These are phyloP conservation scores for Verticillium tricorpus DNA, from an alignment of 2,329 filamentous ascomycete species.

Conservation along the genomic window DNA sequence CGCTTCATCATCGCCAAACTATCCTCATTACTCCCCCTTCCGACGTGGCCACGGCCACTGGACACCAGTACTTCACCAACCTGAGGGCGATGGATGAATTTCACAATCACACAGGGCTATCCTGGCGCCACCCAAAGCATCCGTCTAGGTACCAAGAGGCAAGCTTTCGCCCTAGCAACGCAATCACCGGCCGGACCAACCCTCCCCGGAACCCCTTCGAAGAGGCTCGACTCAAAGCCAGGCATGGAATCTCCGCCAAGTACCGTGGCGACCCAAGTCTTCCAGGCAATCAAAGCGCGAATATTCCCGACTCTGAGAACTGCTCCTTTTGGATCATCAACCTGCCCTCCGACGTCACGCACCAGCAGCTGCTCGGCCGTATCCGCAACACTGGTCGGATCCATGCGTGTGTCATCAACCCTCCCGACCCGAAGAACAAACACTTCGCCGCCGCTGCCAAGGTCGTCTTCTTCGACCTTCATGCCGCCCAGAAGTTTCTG, in stretches of 20 bases:
- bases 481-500: conserved; percentile 30
- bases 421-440: conserved; percentile 30
- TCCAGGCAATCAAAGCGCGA: conserved; percentile 31
- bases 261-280: conserved; percentile 34
- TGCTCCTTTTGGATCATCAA: conserved; percentile 50
- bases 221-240: conserved; percentile 3
- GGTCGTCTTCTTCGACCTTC: conserved; percentile 42
- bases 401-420: conserved; percentile 48
- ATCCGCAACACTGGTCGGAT: conserved; percentile 45
- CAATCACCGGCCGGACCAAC: neutral
- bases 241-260: conserved; percentile 22
- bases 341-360: conserved; percentile 37
- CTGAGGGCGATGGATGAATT: too few relatives aligned
- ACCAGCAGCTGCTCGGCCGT: conserved; percentile 36
- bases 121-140: too few relatives aligned
- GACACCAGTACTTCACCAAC: too few relatives aligned
- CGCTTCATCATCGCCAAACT: too few relatives aligned
- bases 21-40: too few relatives aligned
- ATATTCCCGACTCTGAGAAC: conserved; percentile 35
- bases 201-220: neutral
- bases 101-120: too few relatives aligned
- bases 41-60: too few relatives aligned
- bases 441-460: conserved; percentile 38
- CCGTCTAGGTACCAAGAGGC: neutral
- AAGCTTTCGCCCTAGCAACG: neutral